phyloP scores from a whole-genome alignment of 2,329 filamentous ascomycete species.

The Hortaea werneckii region DNA sequence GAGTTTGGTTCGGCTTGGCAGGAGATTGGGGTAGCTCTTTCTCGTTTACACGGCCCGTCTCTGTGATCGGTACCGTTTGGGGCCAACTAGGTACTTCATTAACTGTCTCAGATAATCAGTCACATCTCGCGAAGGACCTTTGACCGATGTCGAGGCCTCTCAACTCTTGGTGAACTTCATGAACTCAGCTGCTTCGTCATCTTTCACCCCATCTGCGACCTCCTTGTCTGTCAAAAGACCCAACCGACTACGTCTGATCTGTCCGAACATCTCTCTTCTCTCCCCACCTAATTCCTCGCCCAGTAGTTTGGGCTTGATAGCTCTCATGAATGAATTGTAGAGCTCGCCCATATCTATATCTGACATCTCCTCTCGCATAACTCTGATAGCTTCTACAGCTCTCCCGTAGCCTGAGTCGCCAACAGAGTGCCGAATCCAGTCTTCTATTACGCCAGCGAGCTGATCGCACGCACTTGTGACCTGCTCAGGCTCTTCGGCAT shows the following conservation, averaged over 20 bases:
- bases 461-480: slow-evolving; percentile 54
- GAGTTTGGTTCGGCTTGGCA: neutral
- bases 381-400: slow-evolving; percentile 64
- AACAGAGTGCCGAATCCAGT: slow-evolving; percentile 60
- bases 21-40: neutral
- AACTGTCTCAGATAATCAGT: neutral
- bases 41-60: too few relatives aligned
- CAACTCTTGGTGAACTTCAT: slow-evolving; percentile 6
- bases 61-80: too few relatives aligned
- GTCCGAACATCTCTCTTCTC: slow-evolving; percentile 72
- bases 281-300: slow-evolving; percentile 64
- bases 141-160: too few relatives aligned
- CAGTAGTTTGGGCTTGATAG: slow-evolving; percentile 63
- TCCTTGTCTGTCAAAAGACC: slow-evolving; percentile 61
- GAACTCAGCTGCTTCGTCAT: slow-evolving; percentile 53
- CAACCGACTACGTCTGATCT: slow-evolving; percentile 54
- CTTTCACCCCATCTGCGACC: slow-evolving; percentile 55
- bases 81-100: too few relatives aligned
- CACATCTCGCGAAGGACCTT: neutral
- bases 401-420: slow-evolving; percentile 65
- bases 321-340: slow-evolving; percentile 64
- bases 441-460: slow-evolving; percentile 61
- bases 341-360: slow-evolving; percentile 57
- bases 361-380: slow-evolving; percentile 67
- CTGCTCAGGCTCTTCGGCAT: slow-evolving; percentile 41